Base-by-base conservation (phyloP, 2,329 filamentous ascomycete species). In the Diplodia corticola region DNA sequence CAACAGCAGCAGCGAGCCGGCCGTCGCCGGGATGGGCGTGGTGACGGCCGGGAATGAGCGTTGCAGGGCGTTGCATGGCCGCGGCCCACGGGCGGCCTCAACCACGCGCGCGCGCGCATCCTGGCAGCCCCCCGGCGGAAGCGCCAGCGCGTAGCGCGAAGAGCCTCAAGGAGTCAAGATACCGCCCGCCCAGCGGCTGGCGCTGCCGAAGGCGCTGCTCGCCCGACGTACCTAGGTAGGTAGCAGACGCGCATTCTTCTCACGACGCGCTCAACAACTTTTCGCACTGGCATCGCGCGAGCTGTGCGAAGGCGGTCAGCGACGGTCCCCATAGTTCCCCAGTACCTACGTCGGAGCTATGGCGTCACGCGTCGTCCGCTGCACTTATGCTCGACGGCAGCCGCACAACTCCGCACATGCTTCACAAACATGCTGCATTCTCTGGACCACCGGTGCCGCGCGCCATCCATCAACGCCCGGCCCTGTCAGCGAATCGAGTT, bases 131-230 rank as follows among this genome's bases (percentile, higher is more conserved):
- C 57, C 30, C 28, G 12, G 57, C 57, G 57, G 57, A 35, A 61
- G 57, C 55, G 55, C 55, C 55, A 49, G 44, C 44, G 57, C 57
- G 40, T 61, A 61, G 57, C 13, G 44, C 40, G 44, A 61, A 61
- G 57, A 61, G 57, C 57, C 57, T 49, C 57, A 61, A 24, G 44
- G 57, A 40, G 44, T 49, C 57, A 61, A 24, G 44, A 20, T 20
- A 20, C 17, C 49, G 57, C 57, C 24, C 35, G 40, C 17, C n/a
- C 20, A 10, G 30, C 12, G 51, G 20, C n/a, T 20, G 30, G 35
- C 20, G 12, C 30, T 55, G 51, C 49, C 7, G 49, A 12, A 26
- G 3, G 22, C 49, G 49, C 51, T 13, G 50, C 26, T 12, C 50
- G 24, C 15, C n/a, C n/a, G n/a, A n/a, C n/a, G n/a, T 12, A 10